Percentiles rank a stretch among this genome's conserved stretches.
Evolutionary conservation across 2,329 filamentous ascomycete species (phyloP).

Genomic region (Colletotrichum liriopes): DNA sequence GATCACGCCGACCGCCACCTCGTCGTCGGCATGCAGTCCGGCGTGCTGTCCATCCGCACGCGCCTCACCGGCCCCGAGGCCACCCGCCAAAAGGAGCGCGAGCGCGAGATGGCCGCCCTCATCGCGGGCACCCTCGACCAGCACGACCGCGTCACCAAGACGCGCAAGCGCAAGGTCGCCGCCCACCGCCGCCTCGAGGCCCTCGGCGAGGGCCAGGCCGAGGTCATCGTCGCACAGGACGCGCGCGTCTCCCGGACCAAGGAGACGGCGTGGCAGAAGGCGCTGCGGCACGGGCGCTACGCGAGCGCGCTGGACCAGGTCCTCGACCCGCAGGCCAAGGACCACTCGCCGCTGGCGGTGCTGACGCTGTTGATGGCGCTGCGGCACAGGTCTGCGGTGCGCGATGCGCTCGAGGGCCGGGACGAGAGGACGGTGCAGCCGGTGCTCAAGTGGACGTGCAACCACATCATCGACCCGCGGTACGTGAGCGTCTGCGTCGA

Average conservation of each 20-base stretch:
- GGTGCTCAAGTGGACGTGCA: slow-evolving; percentile 86
- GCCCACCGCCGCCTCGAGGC: slow-evolving; percentile 77
- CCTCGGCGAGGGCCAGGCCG: slow-evolving; percentile 81
- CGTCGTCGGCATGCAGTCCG: slow-evolving; percentile 94
- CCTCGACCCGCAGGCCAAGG: slow-evolving; percentile 65
- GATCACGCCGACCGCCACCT: slow-evolving; percentile 82
- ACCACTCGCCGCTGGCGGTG: slow-evolving; percentile 71
- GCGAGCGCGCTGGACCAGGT: slow-evolving; percentile 84
- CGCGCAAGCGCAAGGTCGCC: slow-evolving; percentile 73
- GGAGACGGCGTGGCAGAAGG: slow-evolving; percentile 84
- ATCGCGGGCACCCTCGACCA: slow-evolving; percentile 83
- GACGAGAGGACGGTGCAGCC: slow-evolving; percentile 88
- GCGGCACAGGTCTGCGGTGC: slow-evolving; percentile 88
- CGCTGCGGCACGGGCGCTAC: slow-evolving; percentile 85
- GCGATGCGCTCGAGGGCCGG: slow-evolving; percentile 83
- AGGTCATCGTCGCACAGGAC: slow-evolving; percentile 89
- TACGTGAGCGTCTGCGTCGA: slow-evolving; percentile 88
- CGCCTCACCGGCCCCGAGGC: slow-evolving; percentile 89
- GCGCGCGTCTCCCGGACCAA: slow-evolving; percentile 71
- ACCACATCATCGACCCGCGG: slow-evolving; percentile 85
- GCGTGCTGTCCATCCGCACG: slow-evolving; percentile 91
- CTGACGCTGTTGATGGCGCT: slow-evolving; percentile 88
- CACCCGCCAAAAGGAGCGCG: slow-evolving; percentile 80
- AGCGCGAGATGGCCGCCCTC: slow-evolving; percentile 88
- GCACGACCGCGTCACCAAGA: slow-evolving; percentile 80